Conservation (phyloP, 768 basidiomycete genomes). For the Collybia sordida region DNA sequence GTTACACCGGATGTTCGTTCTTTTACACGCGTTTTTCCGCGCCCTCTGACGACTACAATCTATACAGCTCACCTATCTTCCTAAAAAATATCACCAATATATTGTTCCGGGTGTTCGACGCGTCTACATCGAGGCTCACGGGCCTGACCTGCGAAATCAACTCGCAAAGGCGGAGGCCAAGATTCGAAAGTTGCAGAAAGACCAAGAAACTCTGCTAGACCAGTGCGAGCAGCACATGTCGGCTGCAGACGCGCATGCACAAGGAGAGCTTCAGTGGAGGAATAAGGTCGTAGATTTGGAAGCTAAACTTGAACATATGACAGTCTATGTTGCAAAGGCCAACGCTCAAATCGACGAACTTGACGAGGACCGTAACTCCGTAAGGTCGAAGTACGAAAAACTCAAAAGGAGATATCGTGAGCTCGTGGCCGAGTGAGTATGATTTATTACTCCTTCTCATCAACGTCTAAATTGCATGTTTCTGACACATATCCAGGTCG, state of each 20-base stretch:
- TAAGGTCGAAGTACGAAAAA: conserved; percentile 18
- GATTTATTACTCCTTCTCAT: not conserved
- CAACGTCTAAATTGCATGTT: not conserved
- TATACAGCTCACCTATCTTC: conserved; percentile 32
- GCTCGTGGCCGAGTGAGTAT: conserved; percentile 9
- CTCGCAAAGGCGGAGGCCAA: conserved; percentile 36
- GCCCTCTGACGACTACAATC: not conserved
- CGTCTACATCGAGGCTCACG: conserved; percentile 43
- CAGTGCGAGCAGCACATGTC: conserved; percentile 41
- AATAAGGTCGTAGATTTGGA: conserved; percentile 12
- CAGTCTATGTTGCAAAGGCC: not conserved
- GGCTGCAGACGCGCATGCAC: conserved; percentile 28
- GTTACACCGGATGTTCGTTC: conserved; percentile 40
- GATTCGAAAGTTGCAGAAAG: conserved; percentile 33
- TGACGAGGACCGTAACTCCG: conserved; percentile 7
- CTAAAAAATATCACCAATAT: conserved; percentile 48
- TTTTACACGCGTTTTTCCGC: not conserved
- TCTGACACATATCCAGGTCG: not conserved
- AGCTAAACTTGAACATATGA: conserved; percentile 11
- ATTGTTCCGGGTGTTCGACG: conserved; percentile 45
- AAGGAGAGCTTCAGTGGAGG: conserved; percentile 28
- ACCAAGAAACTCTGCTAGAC: conserved; percentile 42
- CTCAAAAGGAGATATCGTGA: conserved; percentile 16
- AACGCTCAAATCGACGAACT: conserved; percentile 8
- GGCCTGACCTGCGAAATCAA: conserved; percentile 26